Percentiles rank a stretch among this genome's conserved stretches.
Evolutionary conservation across 2,329 filamentous ascomycete genomes (phyloP).

Genomic region (Fusarium redolens): DNA sequence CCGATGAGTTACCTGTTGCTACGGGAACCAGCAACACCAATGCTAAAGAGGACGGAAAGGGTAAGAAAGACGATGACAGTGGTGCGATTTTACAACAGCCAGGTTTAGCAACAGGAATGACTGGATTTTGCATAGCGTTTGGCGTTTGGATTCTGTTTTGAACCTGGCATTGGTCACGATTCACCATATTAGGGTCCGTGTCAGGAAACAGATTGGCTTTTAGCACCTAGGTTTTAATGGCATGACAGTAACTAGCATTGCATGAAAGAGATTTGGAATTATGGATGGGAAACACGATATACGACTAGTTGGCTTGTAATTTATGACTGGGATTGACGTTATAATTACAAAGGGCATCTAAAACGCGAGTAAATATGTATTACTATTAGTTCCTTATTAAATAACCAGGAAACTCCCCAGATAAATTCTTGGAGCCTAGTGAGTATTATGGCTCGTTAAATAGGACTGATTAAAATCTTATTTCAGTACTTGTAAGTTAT

Average conservation of each 20-base stretch:
- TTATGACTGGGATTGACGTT: not conserved
- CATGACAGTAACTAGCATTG: not conserved
- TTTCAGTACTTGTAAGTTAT: not conserved
- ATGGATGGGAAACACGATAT: not conserved
- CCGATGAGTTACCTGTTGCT: conserved; percentile 37
- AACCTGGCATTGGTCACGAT: conserved; percentile 5
- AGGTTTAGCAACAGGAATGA: conserved; percentile 32
- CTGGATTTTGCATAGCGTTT: conserved; percentile 53
- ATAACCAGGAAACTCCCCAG: not conserved
- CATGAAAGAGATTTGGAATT: not conserved
- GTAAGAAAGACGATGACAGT: conserved; percentile 38
- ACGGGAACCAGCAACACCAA: conserved; percentile 41
- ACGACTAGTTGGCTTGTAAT: not conserved
- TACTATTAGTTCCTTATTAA: not conserved
- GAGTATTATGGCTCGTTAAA: not conserved
- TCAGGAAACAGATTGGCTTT: not conserved
- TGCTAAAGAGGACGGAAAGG: conserved; percentile 39
- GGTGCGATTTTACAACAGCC: conserved; percentile 15
- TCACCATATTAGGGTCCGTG: not conserved
- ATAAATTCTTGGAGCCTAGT: not conserved
- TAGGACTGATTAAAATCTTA: not conserved
- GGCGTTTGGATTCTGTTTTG: conserved; percentile 53
- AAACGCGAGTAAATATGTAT: not conserved
- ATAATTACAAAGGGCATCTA: not conserved
- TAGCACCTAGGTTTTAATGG: not conserved